A percentile compares a stretch with the other conserved stretches of the same genome.
phyloP scores from a whole-genome alignment of 257 asterid species.

The Nicotiana knightiana region DNA sequence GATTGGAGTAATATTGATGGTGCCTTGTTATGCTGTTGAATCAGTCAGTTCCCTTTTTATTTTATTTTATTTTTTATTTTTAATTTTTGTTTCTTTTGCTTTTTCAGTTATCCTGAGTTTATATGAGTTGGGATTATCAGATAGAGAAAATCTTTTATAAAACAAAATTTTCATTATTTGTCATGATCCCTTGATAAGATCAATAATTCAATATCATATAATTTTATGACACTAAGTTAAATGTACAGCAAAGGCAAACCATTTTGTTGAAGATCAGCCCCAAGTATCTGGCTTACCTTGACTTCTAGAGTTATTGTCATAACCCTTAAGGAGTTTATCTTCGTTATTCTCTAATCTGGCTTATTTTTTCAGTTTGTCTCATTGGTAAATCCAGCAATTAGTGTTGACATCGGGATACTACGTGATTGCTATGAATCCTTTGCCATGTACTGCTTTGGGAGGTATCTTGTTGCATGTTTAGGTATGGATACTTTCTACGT shows the following conservation, averaged over 20 bases:
- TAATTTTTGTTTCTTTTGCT: neutral
- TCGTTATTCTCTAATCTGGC: constrained; percentile 8
- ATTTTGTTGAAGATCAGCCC: neutral
- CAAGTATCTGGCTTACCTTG: neutral
- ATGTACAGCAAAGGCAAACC: neutral
- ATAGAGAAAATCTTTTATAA: neutral
- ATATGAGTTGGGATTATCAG: neutral
- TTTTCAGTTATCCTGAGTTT: neutral
- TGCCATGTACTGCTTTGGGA: constrained; percentile 99
- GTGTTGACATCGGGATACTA: constrained; percentile 79
- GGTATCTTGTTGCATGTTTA: constrained; percentile 92
- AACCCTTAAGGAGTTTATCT: neutral
- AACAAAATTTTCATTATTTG: neutral
- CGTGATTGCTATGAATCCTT: constrained; percentile 98
- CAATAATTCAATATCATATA: neutral
- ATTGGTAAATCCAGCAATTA: constrained; percentile 72
- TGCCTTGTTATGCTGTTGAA: constrained; percentile 87
- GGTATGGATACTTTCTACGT: constrained; percentile 39
- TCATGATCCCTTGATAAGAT: neutral
- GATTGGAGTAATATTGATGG: constrained; percentile 91
- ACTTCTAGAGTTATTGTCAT: neutral
- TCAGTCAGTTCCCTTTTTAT: constrained; percentile 42
- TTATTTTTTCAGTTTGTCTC: constrained; percentile 68
- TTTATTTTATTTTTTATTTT: neutral
- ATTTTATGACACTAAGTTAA: neutral